These are phyloP conservation scores for Wickerhamiella lipophila DNA, from an alignment of 805 yeast genomes.

Conservation along the genomic window DNA sequence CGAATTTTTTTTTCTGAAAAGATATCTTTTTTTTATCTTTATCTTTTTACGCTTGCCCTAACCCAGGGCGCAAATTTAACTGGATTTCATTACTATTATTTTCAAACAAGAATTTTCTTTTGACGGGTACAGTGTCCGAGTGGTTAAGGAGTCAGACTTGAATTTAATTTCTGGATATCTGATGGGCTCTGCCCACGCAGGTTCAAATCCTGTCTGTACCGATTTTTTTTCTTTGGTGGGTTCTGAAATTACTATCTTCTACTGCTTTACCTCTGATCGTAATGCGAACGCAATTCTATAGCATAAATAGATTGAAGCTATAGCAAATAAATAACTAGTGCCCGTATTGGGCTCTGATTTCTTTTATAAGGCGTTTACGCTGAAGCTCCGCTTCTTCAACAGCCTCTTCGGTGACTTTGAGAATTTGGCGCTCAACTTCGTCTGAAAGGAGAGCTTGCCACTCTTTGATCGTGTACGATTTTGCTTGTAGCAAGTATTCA, in stretches of 20 bases:
- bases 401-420: background rate
- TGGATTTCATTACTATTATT: background rate
- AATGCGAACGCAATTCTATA: no score
- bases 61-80: background rate
- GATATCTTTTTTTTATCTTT: no score
- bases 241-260: no score
- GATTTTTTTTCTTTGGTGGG: conserved; percentile 23
- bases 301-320: no score
- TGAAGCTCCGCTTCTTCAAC: background rate
- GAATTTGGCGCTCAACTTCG: conserved; percentile 4
- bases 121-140: conserved; percentile 30
- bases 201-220: conserved; percentile 35
- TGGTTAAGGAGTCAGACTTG: conserved; percentile 36
- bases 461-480: background rate
- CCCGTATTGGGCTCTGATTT: conserved; percentile 1
- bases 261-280: no score
- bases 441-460: conserved; percentile 8
- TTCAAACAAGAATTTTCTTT: background rate
- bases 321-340: conserved; percentile 1
- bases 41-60: no score
- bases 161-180: conserved; percentile 25
- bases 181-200: conserved; percentile 33
- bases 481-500: conserved; percentile 2
- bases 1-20: no score
- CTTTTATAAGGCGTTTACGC: background rate